These are phyloP conservation scores for Fusarium odoratissimum DNA, from an alignment of 2,329 filamentous ascomycete genomes.

Conservation along the genomic window DNA sequence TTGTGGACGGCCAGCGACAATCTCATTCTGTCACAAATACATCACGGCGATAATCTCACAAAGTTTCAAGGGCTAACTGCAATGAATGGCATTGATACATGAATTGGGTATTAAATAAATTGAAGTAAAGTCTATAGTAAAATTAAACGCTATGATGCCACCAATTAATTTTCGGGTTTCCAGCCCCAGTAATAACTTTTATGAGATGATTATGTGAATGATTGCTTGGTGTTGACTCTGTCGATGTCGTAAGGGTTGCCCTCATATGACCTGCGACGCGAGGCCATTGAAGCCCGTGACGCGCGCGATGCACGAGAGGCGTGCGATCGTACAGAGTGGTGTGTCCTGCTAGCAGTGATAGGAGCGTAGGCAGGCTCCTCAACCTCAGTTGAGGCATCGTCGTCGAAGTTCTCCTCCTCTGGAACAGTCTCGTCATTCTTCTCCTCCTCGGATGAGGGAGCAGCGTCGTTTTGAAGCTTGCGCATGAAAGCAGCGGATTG, in stretches of 20 bases:
- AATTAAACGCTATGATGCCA: slow-evolving; percentile 24
- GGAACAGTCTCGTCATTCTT: slow-evolving; percentile 22
- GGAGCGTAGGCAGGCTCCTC: slow-evolving; percentile 35
- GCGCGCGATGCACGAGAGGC: slow-evolving; percentile 22
- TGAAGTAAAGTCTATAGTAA: slow-evolving; percentile 19
- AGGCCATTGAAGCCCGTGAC: slow-evolving; percentile 9
- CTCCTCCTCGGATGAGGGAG: slow-evolving; percentile 1
- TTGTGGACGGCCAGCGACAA: not conserved
- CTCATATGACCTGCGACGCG: slow-evolving; percentile 33
- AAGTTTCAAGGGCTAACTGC: accelerated
- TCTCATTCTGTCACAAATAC: not conserved
- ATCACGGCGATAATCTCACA: not conserved
- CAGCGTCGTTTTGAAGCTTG: slow-evolving; percentile 27
- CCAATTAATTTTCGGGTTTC: slow-evolving; percentile 4
- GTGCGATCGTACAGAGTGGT: slow-evolving; percentile 23
- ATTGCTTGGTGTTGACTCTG: slow-evolving; percentile 35
- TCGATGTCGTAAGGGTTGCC: slow-evolving; percentile 37
- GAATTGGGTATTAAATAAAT: slow-evolving; percentile 9
- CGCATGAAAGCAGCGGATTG: slow-evolving; percentile 38
- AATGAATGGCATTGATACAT: not conserved
- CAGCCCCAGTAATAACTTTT: slow-evolving; percentile 17
- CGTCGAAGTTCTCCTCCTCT: slow-evolving; percentile 20
- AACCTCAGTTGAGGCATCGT: slow-evolving; percentile 31
- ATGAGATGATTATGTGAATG: slow-evolving; percentile 22
- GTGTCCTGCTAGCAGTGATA: slow-evolving; percentile 12